Evolutionary conservation across 768 basidiomycete genomes (phyloP), one percentile per base, ranked within the genome.

Genomic region (Lactarius hengduanensis): DNA sequence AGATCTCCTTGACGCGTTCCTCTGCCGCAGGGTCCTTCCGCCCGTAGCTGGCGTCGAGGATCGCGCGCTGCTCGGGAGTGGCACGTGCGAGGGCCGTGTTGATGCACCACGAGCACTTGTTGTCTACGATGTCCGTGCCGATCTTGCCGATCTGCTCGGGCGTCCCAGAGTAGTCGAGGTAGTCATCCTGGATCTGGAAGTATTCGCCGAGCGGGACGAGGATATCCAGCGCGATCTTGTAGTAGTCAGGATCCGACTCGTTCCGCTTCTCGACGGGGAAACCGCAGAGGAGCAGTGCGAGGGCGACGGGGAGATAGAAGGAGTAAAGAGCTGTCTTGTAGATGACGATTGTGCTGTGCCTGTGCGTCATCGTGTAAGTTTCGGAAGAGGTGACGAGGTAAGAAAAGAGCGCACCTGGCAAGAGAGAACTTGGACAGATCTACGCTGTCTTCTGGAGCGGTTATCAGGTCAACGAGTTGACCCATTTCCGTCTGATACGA

Each of bases 261-360:
- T 77, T 77, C 72, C 78, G 74, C 74, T 77, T 83, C 41, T 79
- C 75, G 54, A 79, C 79, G 15, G 90, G 86, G 61, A 93, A 83
- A 59, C 80, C 80, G 71, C 83, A 84, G 76, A 95, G 81, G 76
- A 88, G 85, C 87, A 98, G 89, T 13, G 94, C 94, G 69, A 95
- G 88, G 16, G 96, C 97, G 69, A 98, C 94, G 57, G 97, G 94
- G 70, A 99, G 92, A 80, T 98, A 97, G 85, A 98, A 98, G 36
- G 94, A 97, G 79, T 98, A 99, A 80, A 85, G 96, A 0, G 96
- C 92, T 34, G 96, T 98, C 80, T 99, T 99, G 86, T 95, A 98
- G 69, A 93, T 83, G 61, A 98, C 96, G 75, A 98, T 98, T 64
- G 92, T 84, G 67, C 86, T 84, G 75, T 98, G 94, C 75, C 94